These are phyloP conservation scores for Pichia pseudocactophila DNA, from an alignment of 805 yeast genomes.

Conservation along the genomic window DNA sequence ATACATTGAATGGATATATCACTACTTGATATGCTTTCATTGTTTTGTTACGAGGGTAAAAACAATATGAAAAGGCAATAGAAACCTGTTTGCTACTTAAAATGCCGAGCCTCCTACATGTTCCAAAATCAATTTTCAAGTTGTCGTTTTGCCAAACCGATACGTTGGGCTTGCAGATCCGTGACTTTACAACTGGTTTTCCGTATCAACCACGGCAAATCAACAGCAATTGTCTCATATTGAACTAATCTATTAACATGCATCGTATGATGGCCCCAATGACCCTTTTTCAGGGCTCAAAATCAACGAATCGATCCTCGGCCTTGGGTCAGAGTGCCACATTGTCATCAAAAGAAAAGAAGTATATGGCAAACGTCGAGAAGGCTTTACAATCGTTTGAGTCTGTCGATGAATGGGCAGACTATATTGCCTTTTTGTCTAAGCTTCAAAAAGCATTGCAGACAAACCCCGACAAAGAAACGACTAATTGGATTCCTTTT, in stretches of 20 bases:
- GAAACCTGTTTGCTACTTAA: no score
- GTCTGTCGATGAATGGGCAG: slow-evolving; percentile 93
- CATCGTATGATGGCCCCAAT: slow-evolving; percentile 15
- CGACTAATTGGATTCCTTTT: slow-evolving; percentile 53
- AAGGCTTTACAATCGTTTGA: slow-evolving; percentile 71
- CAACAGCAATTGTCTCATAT: background rate
- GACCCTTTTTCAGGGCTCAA: slow-evolving; percentile 10
- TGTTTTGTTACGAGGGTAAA: no score
- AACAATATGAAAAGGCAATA: no score
- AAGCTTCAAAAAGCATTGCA: slow-evolving; percentile 67
- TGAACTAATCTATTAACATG: slow-evolving; percentile 1
- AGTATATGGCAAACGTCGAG: slow-evolving; percentile 58
- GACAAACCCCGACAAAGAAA: slow-evolving; percentile 33
- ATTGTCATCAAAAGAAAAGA: slow-evolving; percentile 55
- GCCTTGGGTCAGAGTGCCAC: slow-evolving; percentile 9
- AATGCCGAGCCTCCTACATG: no score
- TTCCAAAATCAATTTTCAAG: no score
- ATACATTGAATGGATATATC: slow-evolving; percentile 8
- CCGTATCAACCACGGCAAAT: background rate
- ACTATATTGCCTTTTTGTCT: slow-evolving; percentile 82
- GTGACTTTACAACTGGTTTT: no score
- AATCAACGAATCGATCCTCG: slow-evolving; percentile 6
- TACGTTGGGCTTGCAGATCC: no score
- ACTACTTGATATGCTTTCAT: slow-evolving; percentile 4
- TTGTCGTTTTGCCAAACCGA: no score